Evolutionary conservation across 2,329 filamentous ascomycete genomes (phyloP).

Genomic region (Alternaria sp.): DNA sequence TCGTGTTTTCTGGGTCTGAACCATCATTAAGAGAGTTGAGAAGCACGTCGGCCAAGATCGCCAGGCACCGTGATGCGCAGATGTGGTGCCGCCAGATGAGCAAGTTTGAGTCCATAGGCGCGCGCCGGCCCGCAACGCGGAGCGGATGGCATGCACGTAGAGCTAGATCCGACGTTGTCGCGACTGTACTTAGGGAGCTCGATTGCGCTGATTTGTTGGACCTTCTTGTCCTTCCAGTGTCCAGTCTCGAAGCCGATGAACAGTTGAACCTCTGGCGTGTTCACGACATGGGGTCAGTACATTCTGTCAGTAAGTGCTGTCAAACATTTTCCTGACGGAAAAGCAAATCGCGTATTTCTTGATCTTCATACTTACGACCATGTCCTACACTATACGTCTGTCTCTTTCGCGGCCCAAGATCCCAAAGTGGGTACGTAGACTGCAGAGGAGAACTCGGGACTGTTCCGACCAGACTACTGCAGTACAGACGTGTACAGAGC

Average conservation of each 20-base stretch:
- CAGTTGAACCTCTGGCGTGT: neutral
- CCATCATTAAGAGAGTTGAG: neutral
- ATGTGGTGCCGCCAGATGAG: constrained; percentile 9
- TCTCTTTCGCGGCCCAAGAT: neutral
- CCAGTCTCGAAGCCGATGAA: neutral
- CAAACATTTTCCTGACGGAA: neutral
- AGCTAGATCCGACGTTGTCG: neutral
- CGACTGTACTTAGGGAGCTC: neutral
- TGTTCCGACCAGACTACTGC: neutral
- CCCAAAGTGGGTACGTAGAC: neutral
- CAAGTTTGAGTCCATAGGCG: constrained; percentile 19
- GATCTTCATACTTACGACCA: neutral
- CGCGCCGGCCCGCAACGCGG: constrained; percentile 1
- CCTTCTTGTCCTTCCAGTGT: neutral
- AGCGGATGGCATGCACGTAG: neutral
- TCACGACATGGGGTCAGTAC: neutral
- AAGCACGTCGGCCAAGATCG: neutral
- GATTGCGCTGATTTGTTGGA: neutral
- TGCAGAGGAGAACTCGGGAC: neutral
- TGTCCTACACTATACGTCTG: neutral
- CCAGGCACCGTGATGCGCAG: constrained; percentile 8
- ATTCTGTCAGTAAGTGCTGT: neutral
- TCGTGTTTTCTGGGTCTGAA: neutral
- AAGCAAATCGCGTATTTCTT: neutral
- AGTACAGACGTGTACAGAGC: neutral